Evolutionary conservation across 331 rosid species (phyloP).

Genomic region (Quercus phellos): DNA sequence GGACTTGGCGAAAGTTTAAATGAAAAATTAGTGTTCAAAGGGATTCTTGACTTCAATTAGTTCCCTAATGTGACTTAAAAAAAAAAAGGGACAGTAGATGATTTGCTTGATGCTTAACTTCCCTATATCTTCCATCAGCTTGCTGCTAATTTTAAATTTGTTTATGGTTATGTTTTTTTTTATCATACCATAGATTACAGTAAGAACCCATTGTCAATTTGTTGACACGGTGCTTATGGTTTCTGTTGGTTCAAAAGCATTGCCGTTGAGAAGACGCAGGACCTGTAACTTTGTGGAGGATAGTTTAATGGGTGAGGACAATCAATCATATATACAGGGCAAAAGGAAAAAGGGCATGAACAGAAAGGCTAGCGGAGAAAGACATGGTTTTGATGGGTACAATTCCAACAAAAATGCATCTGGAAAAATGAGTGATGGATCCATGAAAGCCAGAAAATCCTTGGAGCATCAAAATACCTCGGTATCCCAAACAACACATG

Average conservation of each 20-base stretch:
- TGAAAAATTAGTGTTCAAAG: neutral
- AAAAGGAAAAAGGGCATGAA: slow-evolving; percentile 34
- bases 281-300: slow-evolving; percentile 13
- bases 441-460: slow-evolving; percentile 7
- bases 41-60: neutral
- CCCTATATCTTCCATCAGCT: neutral
- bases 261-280: slow-evolving; percentile 28
- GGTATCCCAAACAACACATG: slow-evolving; percentile 23
- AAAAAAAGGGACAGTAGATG: neutral
- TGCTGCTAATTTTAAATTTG: neutral
- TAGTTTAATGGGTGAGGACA: slow-evolving; percentile 40
- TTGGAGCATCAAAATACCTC: slow-evolving; percentile 15
- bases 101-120: neutral
- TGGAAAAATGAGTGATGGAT: slow-evolving; percentile 7
- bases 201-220: neutral
- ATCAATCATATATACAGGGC: slow-evolving; percentile 17
- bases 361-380: slow-evolving; percentile 34
- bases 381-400: slow-evolving; percentile 24
- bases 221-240: slow-evolving; percentile 31
- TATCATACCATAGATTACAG: neutral
- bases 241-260: slow-evolving; percentile 50
- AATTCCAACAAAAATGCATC: slow-evolving; percentile 21
- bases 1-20: too few species aligned
- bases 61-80: neutral
- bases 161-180: neutral